Evolutionary conservation across 2,329 filamentous ascomycete genomes (phyloP).

Genomic region (Byssoonygena ceratinophila): DNA sequence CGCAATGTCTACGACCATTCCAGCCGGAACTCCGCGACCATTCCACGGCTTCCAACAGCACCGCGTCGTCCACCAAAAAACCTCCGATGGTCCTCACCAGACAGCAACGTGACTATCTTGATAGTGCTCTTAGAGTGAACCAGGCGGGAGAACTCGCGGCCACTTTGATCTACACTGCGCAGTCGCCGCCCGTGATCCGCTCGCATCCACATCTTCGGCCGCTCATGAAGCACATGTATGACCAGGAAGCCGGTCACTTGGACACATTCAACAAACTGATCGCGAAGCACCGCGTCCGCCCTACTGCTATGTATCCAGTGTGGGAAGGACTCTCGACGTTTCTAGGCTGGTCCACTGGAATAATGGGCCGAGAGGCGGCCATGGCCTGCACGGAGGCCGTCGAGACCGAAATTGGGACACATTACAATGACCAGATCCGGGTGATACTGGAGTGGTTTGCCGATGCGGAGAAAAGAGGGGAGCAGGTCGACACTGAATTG

Average conservation of each 20-base stretch:
- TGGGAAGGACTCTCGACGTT: constrained; percentile 73
- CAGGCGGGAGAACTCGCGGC: constrained; percentile 97
- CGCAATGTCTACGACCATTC: constrained; percentile 5
- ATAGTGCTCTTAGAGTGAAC: constrained; percentile 81
- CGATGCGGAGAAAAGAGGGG: constrained; percentile 63
- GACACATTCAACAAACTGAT: constrained; percentile 73
- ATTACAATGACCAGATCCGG: constrained; percentile 89
- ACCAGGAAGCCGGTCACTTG: constrained; percentile 85
- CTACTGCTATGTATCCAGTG: constrained; percentile 82
- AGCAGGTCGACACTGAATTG: constrained; percentile 71
- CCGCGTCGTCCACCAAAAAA: constrained; percentile 18
- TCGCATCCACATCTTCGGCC: constrained; percentile 78
- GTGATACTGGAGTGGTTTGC: constrained; percentile 69
- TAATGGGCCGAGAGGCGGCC: constrained; percentile 82
- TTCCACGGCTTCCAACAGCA: constrained; percentile 13
- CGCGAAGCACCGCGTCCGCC: constrained; percentile 76
- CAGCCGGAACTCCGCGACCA: not conserved
- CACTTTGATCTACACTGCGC: constrained; percentile 82
- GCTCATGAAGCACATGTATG: constrained; percentile 96
- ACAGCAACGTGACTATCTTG: constrained; percentile 63
- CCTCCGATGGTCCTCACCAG: constrained; percentile 51
- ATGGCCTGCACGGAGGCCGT: constrained; percentile 99
- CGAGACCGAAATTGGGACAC: constrained; percentile 91
- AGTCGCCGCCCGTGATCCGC: constrained; percentile 68
- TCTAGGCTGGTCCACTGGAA: constrained; percentile 78